Percentiles rank a stretch among this genome's conserved stretches.
Conservation (phyloP, 148 eudicot species). For the Rhododendron williamsianum region DNA sequence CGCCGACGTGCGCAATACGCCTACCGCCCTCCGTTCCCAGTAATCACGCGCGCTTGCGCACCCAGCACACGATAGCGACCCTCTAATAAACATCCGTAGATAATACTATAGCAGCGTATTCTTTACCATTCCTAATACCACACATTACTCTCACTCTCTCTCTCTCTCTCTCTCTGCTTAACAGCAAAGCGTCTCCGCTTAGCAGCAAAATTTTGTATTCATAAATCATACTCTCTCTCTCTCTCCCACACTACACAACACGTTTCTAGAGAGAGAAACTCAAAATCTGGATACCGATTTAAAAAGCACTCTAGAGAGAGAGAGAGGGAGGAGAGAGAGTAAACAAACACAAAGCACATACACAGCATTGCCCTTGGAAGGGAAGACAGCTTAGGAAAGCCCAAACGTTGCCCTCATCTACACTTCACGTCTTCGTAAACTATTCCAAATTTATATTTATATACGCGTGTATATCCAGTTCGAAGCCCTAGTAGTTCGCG, state of each 20-base stretch:
- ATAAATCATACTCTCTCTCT: not conserved
- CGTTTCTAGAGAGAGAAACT: slow-evolving; percentile 15
- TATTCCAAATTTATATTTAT: not conserved
- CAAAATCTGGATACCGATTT: slow-evolving; percentile 7
- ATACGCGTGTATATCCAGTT: not conserved
- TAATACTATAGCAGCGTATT: not conserved
- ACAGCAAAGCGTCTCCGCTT: slow-evolving; percentile 23
- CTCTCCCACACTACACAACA: not conserved
- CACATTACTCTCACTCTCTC: not conserved
- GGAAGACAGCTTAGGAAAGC: not conserved
- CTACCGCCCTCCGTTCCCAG: not conserved
- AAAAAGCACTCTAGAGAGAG: slow-evolving; percentile 7
- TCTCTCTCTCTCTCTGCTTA: not conserved
- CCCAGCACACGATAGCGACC: not conserved
- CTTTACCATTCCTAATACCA: not conserved
- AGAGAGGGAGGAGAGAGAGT: not conserved
- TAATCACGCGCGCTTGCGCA: slow-evolving; percentile 1
- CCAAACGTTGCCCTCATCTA: not conserved
- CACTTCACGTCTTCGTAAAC: slow-evolving; percentile 10
- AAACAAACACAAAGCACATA: not conserved
- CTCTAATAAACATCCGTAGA: not conserved
- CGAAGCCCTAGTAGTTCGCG: not conserved
- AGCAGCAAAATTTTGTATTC: not conserved
- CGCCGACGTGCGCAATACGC: slow-evolving; percentile 2
- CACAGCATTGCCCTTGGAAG: slow-evolving; percentile 9